A percentile compares a stretch with the other conserved stretches of the same genome.
Conservation (phyloP, 1,139 yeast species). For the Sugiyamaella grinbergsii region DNA sequence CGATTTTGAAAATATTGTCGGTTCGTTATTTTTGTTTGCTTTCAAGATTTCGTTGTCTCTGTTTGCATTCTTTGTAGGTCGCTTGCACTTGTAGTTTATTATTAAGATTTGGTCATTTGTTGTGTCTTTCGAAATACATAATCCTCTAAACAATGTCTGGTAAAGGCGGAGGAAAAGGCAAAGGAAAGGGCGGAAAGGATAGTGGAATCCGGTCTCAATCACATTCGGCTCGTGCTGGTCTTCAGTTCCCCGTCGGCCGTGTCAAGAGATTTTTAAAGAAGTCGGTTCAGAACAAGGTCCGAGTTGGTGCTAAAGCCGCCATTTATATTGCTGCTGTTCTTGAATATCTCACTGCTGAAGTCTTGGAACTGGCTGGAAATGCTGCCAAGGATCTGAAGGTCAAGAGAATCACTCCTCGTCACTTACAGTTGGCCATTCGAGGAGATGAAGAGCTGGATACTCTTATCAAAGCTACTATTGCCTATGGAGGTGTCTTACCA, state of each 20-base stretch:
- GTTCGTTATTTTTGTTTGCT: no score
- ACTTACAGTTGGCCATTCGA: slow-evolving; percentile 95
- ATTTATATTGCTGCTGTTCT: slow-evolving; percentile 95
- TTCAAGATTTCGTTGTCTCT: no score
- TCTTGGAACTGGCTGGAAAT: slow-evolving; percentile 96
- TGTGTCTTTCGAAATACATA: no score
- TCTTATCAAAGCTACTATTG: slow-evolving; percentile 94
- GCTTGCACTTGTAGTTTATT: neutral
- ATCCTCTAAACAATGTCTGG: slow-evolving; percentile 11
- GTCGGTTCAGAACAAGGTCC: slow-evolving; percentile 87
- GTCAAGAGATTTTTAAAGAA: slow-evolving; percentile 92
- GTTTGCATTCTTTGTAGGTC: neutral
- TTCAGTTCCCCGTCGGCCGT: slow-evolving; percentile 98
- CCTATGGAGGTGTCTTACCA: slow-evolving; percentile 99
- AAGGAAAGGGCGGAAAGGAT: slow-evolving; percentile 63
- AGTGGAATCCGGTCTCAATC: slow-evolving; percentile 65
- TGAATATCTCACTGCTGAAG: slow-evolving; percentile 97
- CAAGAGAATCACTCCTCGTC: slow-evolving; percentile 98
- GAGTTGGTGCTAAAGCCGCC: slow-evolving; percentile 98
- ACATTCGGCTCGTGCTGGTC: slow-evolving; percentile 95
- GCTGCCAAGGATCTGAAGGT: slow-evolving; percentile 98
- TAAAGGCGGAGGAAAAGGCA: slow-evolving; percentile 90
- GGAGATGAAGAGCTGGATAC: slow-evolving; percentile 99
- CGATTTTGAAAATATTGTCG: neutral
- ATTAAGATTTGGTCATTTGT: no score